A percentile compares a stretch with the other conserved stretches of the same genome.
phyloP scores from a whole-genome alignment of 352 stramenopile species.

The Globisporangium orthogonon region DNA sequence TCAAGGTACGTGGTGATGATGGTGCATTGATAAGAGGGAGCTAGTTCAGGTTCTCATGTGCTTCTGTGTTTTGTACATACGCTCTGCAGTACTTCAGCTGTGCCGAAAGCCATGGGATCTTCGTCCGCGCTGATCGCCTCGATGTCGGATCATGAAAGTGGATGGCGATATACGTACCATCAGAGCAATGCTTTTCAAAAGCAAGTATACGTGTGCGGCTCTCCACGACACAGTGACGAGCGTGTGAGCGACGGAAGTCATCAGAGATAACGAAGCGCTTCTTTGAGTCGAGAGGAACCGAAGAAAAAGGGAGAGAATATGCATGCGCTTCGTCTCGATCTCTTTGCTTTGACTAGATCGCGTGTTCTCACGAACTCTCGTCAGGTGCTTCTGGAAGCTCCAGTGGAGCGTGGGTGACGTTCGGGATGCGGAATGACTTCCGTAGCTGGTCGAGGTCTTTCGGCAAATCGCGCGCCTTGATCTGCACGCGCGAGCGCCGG shows the following conservation, averaged over 20 bases:
- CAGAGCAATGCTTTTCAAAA: no score
- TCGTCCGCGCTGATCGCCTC: constrained; percentile 57
- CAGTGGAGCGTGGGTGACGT: constrained; percentile 3
- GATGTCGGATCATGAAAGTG: constrained; percentile 18
- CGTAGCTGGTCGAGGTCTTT: constrained; percentile 37
- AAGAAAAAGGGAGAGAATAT: no score
- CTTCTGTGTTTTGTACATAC: no score
- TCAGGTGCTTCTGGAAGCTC: neutral
- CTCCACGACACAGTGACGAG: no score
- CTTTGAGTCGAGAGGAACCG: no score
- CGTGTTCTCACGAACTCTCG: no score
- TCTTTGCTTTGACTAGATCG: no score
- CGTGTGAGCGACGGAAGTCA: no score
- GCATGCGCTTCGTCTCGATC: no score
- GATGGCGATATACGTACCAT: no score
- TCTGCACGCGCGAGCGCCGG: constrained; percentile 33
- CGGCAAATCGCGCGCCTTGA: constrained; percentile 29
- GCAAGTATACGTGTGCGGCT: no score
- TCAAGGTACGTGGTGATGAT: constrained; percentile 11
- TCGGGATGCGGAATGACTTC: constrained; percentile 8
- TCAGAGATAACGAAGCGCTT: no score
- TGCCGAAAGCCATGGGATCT: constrained; percentile 47
- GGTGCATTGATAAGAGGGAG: neutral
- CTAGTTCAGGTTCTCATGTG: constrained; percentile 2
- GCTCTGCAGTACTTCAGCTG: constrained; percentile 53